A percentile compares a stretch with the other conserved stretches of the same genome.
Evolutionary conservation across 768 basidiomycete species (phyloP).

Genomic region (Psilocybe subaeruginosa): DNA sequence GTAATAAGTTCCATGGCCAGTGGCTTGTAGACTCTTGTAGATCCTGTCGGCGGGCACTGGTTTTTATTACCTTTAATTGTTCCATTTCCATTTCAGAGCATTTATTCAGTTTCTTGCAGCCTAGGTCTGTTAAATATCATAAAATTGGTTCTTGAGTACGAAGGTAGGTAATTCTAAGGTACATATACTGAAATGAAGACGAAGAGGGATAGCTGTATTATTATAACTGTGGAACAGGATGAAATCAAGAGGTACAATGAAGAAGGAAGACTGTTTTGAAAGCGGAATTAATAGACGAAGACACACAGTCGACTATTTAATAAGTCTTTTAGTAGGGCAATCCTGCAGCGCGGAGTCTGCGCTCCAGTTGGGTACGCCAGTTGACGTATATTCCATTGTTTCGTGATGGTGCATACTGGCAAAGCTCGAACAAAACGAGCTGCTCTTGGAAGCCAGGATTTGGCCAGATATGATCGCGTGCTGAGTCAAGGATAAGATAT

Average conservation of each 20-base stretch:
- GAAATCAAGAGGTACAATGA: neutral
- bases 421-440: conserved; percentile 74
- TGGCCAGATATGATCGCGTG: conserved; percentile 78
- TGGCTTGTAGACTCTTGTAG: conserved; percentile 8
- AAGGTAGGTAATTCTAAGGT: neutral
- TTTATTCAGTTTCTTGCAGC: too few species aligned
- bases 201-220: neutral
- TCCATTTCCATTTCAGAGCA: too few species aligned
- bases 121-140: too few species aligned
- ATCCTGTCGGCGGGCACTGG: neutral
- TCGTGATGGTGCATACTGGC: conserved; percentile 64
- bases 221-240: neutral
- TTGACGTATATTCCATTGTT: conserved; percentile 65
- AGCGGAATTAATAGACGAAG: neutral
- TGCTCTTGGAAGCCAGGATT: conserved; percentile 83
- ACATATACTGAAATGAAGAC: neutral
- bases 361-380: conserved; percentile 62
- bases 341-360: conserved; percentile 46
- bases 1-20: neutral
- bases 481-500: conserved; percentile 33
- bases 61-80: too few species aligned
- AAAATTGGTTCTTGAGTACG: too few species aligned
- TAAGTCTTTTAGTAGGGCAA: conserved; percentile 26
- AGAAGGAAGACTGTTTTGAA: neutral
- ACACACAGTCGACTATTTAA: neutral